Conservation (phyloP, 495 filamentous ascomycete species). For the Rhypophila decipiens region DNA sequence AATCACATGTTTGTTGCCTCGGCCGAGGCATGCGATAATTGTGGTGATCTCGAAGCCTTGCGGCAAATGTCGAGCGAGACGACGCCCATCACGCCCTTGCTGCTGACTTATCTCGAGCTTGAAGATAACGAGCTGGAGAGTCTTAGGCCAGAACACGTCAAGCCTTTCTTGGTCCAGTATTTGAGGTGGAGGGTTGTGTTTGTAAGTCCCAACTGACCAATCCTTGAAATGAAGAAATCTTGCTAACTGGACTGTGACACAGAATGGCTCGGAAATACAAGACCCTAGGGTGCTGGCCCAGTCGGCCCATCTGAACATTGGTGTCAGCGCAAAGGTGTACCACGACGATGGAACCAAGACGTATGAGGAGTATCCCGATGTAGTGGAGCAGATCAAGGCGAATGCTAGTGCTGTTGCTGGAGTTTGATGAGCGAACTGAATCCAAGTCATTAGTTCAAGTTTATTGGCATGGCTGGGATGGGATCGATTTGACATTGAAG, state of each 20-base stretch:
- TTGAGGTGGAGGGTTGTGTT: conserved; percentile 37
- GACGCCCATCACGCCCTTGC: not conserved
- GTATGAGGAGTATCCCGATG: not conserved
- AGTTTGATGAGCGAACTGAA: no score
- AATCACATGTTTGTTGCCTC: conserved; percentile 1
- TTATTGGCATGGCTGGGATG: no score
- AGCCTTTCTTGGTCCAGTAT: not conserved
- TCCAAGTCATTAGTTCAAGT: no score
- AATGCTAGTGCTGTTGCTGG: not conserved
- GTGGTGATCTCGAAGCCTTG: not conserved
- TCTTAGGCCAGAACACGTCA: conserved; percentile 2
- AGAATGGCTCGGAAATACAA: no score
- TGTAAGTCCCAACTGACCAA: not conserved
- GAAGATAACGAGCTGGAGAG: conserved; percentile 1
- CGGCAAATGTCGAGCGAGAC: not conserved
- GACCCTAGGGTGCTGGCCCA: no score
- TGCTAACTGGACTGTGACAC: no score
- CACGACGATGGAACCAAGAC: not conserved
- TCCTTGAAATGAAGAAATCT: no score
- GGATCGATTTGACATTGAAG: no score
- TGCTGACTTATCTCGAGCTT: not conserved
- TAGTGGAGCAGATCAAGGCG: not conserved
- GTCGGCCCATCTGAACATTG: not conserved
- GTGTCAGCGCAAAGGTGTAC: not conserved
- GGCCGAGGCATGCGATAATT: conserved; percentile 1